phyloP scores from a whole-genome alignment of 2,329 filamentous ascomycete species.

The Fusarium zealandicum region DNA sequence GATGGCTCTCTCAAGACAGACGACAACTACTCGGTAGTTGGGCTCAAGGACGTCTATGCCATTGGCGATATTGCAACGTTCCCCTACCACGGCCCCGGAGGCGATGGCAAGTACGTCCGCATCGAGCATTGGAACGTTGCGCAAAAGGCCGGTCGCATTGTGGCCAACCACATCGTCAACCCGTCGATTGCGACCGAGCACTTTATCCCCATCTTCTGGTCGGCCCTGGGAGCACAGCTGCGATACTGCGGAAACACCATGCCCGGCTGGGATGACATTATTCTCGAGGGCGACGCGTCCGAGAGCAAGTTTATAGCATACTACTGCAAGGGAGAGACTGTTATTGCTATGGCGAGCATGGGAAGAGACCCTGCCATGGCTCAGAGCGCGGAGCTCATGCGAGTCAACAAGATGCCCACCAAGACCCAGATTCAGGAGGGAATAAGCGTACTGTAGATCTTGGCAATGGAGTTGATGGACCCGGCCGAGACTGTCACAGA shows the following conservation, averaged over 20 bases:
- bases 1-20: conserved; percentile 89
- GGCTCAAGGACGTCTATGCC: conserved; percentile 84
- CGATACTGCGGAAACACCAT: conserved; percentile 90
- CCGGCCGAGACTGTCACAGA: conserved; percentile 10
- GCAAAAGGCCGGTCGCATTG: conserved; percentile 86
- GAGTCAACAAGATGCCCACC: conserved; percentile 78
- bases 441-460: conserved; percentile 54
- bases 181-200: conserved; percentile 66
- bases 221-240: conserved; percentile 85
- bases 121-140: conserved; percentile 99
- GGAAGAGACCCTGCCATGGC: conserved; percentile 85
- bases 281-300: conserved; percentile 78
- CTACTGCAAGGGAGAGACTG: conserved; percentile 84
- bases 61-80: conserved; percentile 95
- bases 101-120: conserved; percentile 73
- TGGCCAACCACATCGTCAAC: conserved; percentile 78
- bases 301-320: conserved; percentile 87
- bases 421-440: conserved; percentile 79
- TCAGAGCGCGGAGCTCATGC: conserved; percentile 86
- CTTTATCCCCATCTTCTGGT: conserved; percentile 98
- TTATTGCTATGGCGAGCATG: conserved; percentile 93
- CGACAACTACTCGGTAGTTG: conserved; percentile 77
- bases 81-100: conserved; percentile 90
- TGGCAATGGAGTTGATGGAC: conserved; percentile 42
- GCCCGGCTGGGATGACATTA: conserved; percentile 84